Conservation (phyloP, 2,329 filamentous ascomycete species). For the Alternaria incomplexa region DNA sequence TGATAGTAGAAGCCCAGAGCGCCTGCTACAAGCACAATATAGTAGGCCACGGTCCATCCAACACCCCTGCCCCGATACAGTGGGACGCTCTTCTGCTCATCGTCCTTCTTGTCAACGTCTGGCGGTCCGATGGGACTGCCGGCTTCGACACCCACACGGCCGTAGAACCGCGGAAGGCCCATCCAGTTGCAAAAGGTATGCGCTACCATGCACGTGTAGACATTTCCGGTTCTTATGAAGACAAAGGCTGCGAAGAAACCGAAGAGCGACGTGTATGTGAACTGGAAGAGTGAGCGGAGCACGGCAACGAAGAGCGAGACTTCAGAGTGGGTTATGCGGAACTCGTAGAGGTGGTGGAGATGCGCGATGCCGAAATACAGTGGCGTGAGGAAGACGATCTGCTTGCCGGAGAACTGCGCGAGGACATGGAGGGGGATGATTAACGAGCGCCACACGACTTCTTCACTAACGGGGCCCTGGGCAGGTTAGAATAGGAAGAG, state of each 20-base stretch:
- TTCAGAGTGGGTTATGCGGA: constrained; percentile 77
- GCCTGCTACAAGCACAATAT: constrained; percentile 74
- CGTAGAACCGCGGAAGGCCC: constrained; percentile 87
- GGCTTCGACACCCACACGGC: constrained; percentile 66
- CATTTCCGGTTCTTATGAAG: constrained; percentile 81
- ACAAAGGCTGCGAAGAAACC: constrained; percentile 92
- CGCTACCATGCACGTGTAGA: constrained; percentile 75
- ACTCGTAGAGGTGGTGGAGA: constrained; percentile 95
- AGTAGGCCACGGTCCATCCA: constrained; percentile 79
- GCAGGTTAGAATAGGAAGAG: constrained; percentile 13
- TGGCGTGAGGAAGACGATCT: constrained; percentile 80
- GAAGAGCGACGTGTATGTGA: constrained; percentile 90
- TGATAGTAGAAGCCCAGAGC: constrained; percentile 72
- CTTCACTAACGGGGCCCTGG: constrained; percentile 82
- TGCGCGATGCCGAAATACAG: constrained; percentile 93
- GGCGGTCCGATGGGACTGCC: constrained; percentile 49
- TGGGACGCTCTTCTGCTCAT: constrained; percentile 46
- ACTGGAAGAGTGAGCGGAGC: constrained; percentile 78
- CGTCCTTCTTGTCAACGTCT: constrained; percentile 34
- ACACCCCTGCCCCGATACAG: constrained; percentile 44
- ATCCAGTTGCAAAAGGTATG: constrained; percentile 94
- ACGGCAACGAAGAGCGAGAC: constrained; percentile 69
- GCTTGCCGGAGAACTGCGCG: constrained; percentile 57
- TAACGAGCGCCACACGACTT: constrained; percentile 89
- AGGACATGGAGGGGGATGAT: constrained; percentile 83